Conservation (phyloP, 306 rosid genomes). For the Comarum palustre region DNA sequence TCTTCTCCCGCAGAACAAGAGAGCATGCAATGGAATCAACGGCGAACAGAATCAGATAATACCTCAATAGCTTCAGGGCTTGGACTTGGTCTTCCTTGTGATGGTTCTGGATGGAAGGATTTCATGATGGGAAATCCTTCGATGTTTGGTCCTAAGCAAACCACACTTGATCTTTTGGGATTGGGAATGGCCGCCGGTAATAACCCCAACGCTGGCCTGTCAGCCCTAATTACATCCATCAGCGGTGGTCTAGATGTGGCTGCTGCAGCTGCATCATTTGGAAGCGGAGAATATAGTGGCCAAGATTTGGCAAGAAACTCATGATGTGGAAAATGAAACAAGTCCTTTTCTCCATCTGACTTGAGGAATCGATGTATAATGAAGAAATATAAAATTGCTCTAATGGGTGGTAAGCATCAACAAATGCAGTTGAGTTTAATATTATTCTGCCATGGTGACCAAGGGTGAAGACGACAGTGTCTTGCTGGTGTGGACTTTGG, state of each 20-base stretch:
- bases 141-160: slow-evolving; percentile 77
- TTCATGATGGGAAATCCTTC: slow-evolving; percentile 74
- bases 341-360: background rate
- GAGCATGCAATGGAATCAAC: slow-evolving; percentile 62
- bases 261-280: slow-evolving; percentile 54
- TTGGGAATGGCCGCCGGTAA: slow-evolving; percentile 89
- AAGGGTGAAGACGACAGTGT: background rate
- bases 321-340: slow-evolving; percentile 17
- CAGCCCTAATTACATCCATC: slow-evolving; percentile 74
- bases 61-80: slow-evolving; percentile 54
- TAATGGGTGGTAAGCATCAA: slow-evolving; percentile 21
- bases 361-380: slow-evolving; percentile 11
- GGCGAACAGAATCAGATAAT: slow-evolving; percentile 48
- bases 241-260: slow-evolving; percentile 64
- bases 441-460: slow-evolving; percentile 26
- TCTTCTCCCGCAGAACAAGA: slow-evolving; percentile 52
- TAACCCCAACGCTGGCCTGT: slow-evolving; percentile 48
- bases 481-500: slow-evolving; percentile 18
- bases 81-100: slow-evolving; percentile 70
- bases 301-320: slow-evolving; percentile 64
- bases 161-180: slow-evolving; percentile 90
- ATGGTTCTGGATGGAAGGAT: slow-evolving; percentile 71
- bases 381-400: slow-evolving; percentile 4
- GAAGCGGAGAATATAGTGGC: slow-evolving; percentile 54
- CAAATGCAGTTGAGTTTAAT: slow-evolving; percentile 27